Conservation (phyloP, 257 asterid species). For the Scutellaria galericulata region DNA sequence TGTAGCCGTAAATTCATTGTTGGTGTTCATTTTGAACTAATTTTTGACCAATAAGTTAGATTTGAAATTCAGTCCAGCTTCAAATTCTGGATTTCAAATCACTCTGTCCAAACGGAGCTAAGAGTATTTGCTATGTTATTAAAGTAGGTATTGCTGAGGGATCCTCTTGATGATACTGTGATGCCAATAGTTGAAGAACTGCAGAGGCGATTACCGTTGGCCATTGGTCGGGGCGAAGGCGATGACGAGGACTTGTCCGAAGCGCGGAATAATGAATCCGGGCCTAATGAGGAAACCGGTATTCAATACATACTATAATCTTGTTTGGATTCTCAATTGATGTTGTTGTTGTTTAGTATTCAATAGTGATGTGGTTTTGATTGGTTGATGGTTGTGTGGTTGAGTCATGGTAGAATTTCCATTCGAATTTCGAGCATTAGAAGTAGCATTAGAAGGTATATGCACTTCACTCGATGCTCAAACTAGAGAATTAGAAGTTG, state of each 20-base stretch:
- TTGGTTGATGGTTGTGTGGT: constrained; percentile 20
- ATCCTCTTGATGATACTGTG: constrained; percentile 78
- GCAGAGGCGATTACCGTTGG: constrained; percentile 71
- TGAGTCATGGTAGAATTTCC: constrained; percentile 63
- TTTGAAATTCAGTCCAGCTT: no score
- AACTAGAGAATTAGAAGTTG: constrained; percentile 78
- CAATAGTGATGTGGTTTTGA: not conserved
- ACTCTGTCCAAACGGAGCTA: not conserved
- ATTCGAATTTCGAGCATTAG: constrained; percentile 87
- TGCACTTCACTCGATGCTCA: constrained; percentile 84
- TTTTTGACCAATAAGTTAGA: no score
- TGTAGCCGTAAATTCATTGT: no score
- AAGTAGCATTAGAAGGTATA: constrained; percentile 87
- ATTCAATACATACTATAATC: not conserved
- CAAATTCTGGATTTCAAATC: no score
- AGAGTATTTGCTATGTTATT: not conserved
- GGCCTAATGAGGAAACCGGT: constrained; percentile 59
- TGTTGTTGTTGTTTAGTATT: not conserved
- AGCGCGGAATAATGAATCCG: constrained; percentile 43
- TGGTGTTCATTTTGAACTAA: no score
- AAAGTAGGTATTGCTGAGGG: constrained; percentile 74
- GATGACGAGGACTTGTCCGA: constrained; percentile 70
- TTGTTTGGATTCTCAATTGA: not conserved
- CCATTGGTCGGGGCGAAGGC: constrained; percentile 57
- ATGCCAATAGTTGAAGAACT: constrained; percentile 82